Base-by-base conservation (phyloP, 2,329 filamentous ascomycete genomes). In the Aspergillus melleus region DNA sequence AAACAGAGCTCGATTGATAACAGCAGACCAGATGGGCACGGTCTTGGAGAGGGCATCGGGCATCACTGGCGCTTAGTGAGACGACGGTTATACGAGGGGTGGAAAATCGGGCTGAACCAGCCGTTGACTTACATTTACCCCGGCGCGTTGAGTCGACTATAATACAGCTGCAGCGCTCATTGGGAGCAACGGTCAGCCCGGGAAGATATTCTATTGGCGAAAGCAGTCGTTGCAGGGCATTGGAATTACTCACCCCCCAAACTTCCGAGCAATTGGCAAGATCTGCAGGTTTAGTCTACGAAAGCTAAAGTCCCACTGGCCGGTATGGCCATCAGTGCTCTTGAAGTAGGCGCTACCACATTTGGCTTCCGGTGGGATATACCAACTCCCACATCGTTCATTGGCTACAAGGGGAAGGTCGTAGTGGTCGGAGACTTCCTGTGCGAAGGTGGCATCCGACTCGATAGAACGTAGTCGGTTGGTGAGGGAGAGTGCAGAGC, bases 371-470 rank as follows among this genome's bases (percentile, higher is more conserved):
- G 88, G 88, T 2, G 79, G 77, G 26, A 98, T 90, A 74, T 98
- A 98, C 95, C 95, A 99, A 76, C 91, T 94, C 0, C 95, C 95
- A 74, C 95, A 98, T 61, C 95, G 86, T 80, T 98, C 93, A 72
- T 99, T 99, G 30, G 94, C 92, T 14, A 98, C 81, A 1, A 98
- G 80, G 0, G 92, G 92, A 1, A 94, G 80, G 3, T 69, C 64
- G 66, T 82, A 77, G 52, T 76, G 70, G 14, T 74, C 67, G 19
- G 76, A 74, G 0, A 92, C 88, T 8, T 79, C 72, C 24, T 79
- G 74, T 22, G 95, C 90, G 73, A 97, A 98, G 1, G 74, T 74
- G 9, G 92, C 88, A 75, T 98, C 95, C 29, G 83, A 78, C 61
- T 83, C 80, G 73, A 98, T 94, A 29, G 92, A 96, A 30, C 80